Percentiles rank a stretch among this genome's conserved stretches.
Evolutionary conservation across 192 early-diverging fungal species (phyloP).

Genomic region (Dissophora ornata): DNA sequence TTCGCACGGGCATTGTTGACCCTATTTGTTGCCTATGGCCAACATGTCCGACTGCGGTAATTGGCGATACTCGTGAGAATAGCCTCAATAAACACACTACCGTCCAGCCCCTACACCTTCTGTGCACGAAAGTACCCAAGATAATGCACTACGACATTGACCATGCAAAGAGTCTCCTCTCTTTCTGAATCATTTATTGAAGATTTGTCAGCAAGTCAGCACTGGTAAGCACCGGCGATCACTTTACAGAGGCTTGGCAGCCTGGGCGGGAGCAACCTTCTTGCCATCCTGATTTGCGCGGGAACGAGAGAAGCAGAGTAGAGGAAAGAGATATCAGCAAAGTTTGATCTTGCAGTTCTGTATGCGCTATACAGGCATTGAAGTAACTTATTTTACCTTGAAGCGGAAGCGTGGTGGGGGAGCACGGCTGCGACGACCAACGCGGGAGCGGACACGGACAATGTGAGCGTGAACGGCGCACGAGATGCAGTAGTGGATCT

Average conservation of each 20-base stretch:
- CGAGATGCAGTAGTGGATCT: conserved; percentile 98
- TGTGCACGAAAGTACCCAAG: too few species aligned
- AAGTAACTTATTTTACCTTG: conserved; percentile 61
- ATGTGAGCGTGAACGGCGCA: conserved; percentile 96
- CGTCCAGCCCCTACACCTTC: too few species aligned
- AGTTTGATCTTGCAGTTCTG: too few species aligned
- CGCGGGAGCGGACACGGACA: conserved; percentile 93
- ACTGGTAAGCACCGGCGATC: conserved; percentile 18
- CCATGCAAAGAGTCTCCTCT: conserved; percentile 47
- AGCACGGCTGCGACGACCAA: conserved; percentile 88
- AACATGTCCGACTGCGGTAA: too few species aligned
- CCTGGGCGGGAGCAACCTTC: conserved; percentile 62
- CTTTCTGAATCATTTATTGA: conserved; percentile 39
- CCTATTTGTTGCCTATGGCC: too few species aligned
- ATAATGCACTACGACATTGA: conserved; percentile 31
- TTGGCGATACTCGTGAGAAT: too few species aligned
- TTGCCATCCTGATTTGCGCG: conserved; percentile 63
- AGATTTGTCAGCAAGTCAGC: conserved; percentile 20
- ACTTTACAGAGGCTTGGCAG: conserved; percentile 56
- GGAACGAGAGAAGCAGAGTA: conserved; percentile 1
- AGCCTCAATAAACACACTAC: too few species aligned
- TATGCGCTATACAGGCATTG: too few species aligned
- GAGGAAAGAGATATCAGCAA: not conserved
- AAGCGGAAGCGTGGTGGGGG: conserved; percentile 94
- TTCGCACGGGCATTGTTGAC: too few species aligned